A percentile compares a stretch with the other conserved stretches of the same genome.
These are phyloP conservation scores for Hypoxylon crocopeplum DNA, from an alignment of 495 filamentous ascomycete species.

Conservation along the genomic window DNA sequence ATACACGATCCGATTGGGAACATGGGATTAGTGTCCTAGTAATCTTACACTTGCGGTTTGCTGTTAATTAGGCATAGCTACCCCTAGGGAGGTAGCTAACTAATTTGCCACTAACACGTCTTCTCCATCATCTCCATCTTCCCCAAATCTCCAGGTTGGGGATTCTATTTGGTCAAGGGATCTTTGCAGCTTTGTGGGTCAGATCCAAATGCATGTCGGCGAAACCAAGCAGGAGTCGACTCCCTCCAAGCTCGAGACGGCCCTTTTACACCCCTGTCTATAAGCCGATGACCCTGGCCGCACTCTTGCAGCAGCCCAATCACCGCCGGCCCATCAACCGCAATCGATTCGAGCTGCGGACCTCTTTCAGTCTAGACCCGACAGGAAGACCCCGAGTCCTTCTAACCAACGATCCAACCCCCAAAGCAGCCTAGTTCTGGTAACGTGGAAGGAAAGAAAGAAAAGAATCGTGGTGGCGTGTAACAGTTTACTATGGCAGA, in stretches of 20 bases:
- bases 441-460: slow-evolving; percentile 8
- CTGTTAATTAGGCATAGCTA: slow-evolving; percentile 3
- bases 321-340: slow-evolving; percentile 27
- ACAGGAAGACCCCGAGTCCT: slow-evolving; percentile 37
- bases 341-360: slow-evolving; percentile 30
- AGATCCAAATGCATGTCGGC: slow-evolving; percentile 33
- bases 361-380: slow-evolving; percentile 38
- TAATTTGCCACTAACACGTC: background rate
- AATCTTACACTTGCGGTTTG: background rate
- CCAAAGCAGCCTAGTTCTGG: slow-evolving; percentile 17
- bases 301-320: slow-evolving; percentile 36
- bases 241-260: slow-evolving; percentile 39
- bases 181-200: slow-evolving; percentile 34
- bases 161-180: slow-evolving; percentile 21
- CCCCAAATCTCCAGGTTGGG: slow-evolving; percentile 36
- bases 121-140: slow-evolving; percentile 16
- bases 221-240: slow-evolving; percentile 38
- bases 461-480: slow-evolving; percentile 19
- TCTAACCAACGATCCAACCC: slow-evolving; percentile 24
- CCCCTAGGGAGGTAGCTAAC: background rate
- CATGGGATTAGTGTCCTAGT: background rate
- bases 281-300: slow-evolving; percentile 31
- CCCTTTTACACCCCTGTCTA: slow-evolving; percentile 43
- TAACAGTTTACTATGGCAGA: slow-evolving; percentile 26
- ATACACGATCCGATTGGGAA: background rate